phyloP scores from a whole-genome alignment of 371 early-diverging fungal genomes.

The Lichtheimia hyalospora region DNA sequence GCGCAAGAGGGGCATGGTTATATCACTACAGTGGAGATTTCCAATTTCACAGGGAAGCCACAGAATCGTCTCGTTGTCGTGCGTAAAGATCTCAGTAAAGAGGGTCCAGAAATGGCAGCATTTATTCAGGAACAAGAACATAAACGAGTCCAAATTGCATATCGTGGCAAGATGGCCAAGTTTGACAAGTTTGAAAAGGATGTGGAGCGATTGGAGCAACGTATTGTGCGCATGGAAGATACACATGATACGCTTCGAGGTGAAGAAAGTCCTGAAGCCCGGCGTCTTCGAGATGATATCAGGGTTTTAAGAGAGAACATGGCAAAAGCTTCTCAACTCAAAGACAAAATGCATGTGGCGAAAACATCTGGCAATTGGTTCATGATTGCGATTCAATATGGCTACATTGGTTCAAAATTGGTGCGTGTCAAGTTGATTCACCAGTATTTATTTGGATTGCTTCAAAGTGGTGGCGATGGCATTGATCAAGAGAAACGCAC shows the following conservation, averaged over 20 bases:
- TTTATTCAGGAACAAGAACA: conserved; percentile 13
- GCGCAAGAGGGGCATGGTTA: conserved; percentile 11
- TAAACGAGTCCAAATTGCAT: background rate
- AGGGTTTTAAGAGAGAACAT: conserved; percentile 7
- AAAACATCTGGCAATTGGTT: conserved; percentile 20
- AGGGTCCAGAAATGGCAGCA: conserved; percentile 18
- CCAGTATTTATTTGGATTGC: conserved; percentile 28
- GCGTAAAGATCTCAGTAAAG: conserved; percentile 15
- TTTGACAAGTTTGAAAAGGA: conserved; percentile 1
- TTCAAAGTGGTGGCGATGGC: conserved; percentile 13
- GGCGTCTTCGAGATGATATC: conserved; percentile 6
- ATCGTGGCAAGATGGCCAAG: conserved; percentile 2
- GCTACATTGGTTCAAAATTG: conserved; percentile 45
- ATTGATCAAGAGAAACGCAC: conserved; percentile 12
- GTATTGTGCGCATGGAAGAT: conserved; percentile 26
- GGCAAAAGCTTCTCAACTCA: background rate
- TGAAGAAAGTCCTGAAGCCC: conserved; percentile 6
- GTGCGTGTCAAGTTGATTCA: conserved; percentile 41
- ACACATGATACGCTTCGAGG: background rate
- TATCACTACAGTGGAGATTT: background rate
- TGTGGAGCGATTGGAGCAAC: conserved; percentile 27
- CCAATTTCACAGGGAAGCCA: conserved; percentile 6
- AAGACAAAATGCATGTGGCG: background rate
- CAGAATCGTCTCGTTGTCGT: conserved; percentile 1
- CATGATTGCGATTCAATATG: conserved; percentile 38